A percentile compares a stretch with the other conserved stretches of the same genome.
Conservation (phyloP, 1,139 yeast genomes). For the Blastobotrys elegans region DNA sequence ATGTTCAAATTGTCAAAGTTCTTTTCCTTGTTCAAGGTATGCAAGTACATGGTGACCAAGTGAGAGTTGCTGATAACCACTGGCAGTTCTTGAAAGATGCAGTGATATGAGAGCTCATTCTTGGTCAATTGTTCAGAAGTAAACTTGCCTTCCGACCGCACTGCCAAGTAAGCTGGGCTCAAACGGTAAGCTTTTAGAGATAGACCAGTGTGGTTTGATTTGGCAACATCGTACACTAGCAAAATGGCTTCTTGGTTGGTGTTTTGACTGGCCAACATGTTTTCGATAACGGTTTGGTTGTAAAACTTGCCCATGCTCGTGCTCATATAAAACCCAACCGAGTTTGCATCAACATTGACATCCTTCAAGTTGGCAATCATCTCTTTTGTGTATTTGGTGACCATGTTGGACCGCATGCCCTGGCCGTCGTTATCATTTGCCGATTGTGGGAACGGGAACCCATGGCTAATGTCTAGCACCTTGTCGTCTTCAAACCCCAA, state of each 20-base stretch:
- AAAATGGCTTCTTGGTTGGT: slow-evolving; percentile 60
- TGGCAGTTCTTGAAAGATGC: slow-evolving; percentile 70
- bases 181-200: slow-evolving; percentile 68
- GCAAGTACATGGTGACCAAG: slow-evolving; percentile 42
- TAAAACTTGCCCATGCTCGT: slow-evolving; percentile 61
- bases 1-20: slow-evolving; percentile 37
- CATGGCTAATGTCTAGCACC: slow-evolving; percentile 51
- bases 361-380: slow-evolving; percentile 57
- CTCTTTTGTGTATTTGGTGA: slow-evolving; percentile 66
- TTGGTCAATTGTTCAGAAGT: slow-evolving; percentile 59
- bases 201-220: slow-evolving; percentile 51
- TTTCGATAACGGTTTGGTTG: slow-evolving; percentile 60
- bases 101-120: slow-evolving; percentile 59
- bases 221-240: slow-evolving; percentile 68
- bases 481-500: slow-evolving; percentile 67
- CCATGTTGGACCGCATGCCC: slow-evolving; percentile 46
- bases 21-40: slow-evolving; percentile 29
- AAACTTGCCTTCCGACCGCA: slow-evolving; percentile 49
- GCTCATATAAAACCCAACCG: slow-evolving; percentile 81
- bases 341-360: slow-evolving; percentile 65
- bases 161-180: slow-evolving; percentile 54
- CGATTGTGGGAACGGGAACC: slow-evolving; percentile 55
- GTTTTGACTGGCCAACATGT: slow-evolving; percentile 60
- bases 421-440: slow-evolving; percentile 39
- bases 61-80: slow-evolving; percentile 59